A percentile compares a stretch with the other conserved stretches of the same genome.
These are phyloP conservation scores for Paramecium pentaurelia DNA, from an alignment of 73 alveolate genomes.

Conservation along the genomic window DNA sequence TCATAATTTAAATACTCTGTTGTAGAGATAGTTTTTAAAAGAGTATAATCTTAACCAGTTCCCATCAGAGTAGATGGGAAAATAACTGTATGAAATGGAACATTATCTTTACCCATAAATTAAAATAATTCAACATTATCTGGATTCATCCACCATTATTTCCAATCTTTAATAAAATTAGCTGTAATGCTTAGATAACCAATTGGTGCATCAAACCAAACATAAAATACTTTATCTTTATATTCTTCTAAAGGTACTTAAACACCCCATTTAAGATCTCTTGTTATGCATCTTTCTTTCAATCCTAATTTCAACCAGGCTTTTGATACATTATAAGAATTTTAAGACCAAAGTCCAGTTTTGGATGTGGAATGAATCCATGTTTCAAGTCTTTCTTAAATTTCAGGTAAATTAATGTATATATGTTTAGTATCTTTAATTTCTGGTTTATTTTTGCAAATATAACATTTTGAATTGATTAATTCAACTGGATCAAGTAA, in stretches of 20 bases:
- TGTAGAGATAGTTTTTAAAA: conserved; percentile 85
- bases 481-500: conserved; percentile 91
- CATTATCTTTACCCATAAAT: conserved; percentile 99
- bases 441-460: conserved; percentile 84
- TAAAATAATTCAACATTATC: conserved; percentile 91
- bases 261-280: conserved; percentile 98
- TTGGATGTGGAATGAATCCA: conserved; percentile 78
- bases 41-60: conserved; percentile 84
- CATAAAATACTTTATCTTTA: conserved; percentile 94
- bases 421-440: conserved; percentile 78
- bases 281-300: conserved; percentile 93
- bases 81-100: conserved; percentile 96
- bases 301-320: conserved; percentile 92
- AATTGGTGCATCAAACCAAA: conserved; percentile 99
- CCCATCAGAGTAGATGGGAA: conserved; percentile 96
- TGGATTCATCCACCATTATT: conserved; percentile 98
- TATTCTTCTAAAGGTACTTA: conserved; percentile 95
- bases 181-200: conserved; percentile 97
- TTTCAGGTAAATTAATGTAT: conserved; percentile 85
- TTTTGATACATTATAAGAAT: conserved; percentile 77
- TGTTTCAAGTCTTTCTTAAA: conserved; percentile 75
- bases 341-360: conserved; percentile 91
- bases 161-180: conserved; percentile 86
- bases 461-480: conserved; percentile 88
- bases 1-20: conserved; percentile 97